A percentile compares a stretch with the other conserved stretches of the same genome.
phyloP scores from a whole-genome alignment of 306 rosid genomes.

The Castanopsis chinensis region DNA sequence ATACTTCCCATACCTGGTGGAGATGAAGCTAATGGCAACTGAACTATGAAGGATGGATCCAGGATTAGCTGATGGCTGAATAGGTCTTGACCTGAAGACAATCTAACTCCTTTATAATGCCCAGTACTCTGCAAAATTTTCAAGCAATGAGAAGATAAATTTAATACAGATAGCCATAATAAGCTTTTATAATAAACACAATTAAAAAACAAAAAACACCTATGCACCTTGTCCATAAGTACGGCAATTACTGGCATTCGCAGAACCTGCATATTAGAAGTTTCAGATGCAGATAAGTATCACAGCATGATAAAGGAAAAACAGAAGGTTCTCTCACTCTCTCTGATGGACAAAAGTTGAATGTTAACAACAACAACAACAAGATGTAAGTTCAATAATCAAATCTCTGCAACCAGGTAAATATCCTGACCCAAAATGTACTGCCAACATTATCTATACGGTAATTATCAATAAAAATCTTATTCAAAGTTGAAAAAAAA shows the following conservation, averaged over 20 bases:
- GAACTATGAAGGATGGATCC: slow-evolving; percentile 65
- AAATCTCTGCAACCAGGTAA: neutral
- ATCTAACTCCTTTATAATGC: slow-evolving; percentile 74
- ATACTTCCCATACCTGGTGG: slow-evolving; percentile 38
- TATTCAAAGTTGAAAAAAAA: neutral
- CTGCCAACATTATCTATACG: neutral
- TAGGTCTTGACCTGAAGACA: slow-evolving; percentile 84
- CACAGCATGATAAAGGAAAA: slow-evolving; percentile 10
- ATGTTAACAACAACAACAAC: slow-evolving; percentile 13
- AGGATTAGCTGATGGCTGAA: slow-evolving; percentile 69
- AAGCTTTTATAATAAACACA: slow-evolving; percentile 7
- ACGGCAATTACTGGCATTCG: slow-evolving; percentile 78
- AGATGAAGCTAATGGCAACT: slow-evolving; percentile 35
- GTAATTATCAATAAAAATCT: neutral
- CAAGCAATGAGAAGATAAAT: slow-evolving; percentile 25
- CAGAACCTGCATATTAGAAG: slow-evolving; percentile 62
- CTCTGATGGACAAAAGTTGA: neutral
- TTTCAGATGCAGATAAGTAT: slow-evolving; percentile 28
- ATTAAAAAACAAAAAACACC: too few species aligned
- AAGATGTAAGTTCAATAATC: neutral
- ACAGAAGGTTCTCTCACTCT: neutral
- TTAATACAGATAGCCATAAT: neutral
- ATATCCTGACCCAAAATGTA: slow-evolving; percentile 6
- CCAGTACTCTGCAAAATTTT: slow-evolving; percentile 54
- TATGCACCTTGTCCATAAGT: slow-evolving; percentile 70